Percentiles rank a stretch among this genome's conserved stretches.
phyloP scores from a whole-genome alignment of 768 basidiomycete genomes.

The Artomyces pyxidatus region DNA sequence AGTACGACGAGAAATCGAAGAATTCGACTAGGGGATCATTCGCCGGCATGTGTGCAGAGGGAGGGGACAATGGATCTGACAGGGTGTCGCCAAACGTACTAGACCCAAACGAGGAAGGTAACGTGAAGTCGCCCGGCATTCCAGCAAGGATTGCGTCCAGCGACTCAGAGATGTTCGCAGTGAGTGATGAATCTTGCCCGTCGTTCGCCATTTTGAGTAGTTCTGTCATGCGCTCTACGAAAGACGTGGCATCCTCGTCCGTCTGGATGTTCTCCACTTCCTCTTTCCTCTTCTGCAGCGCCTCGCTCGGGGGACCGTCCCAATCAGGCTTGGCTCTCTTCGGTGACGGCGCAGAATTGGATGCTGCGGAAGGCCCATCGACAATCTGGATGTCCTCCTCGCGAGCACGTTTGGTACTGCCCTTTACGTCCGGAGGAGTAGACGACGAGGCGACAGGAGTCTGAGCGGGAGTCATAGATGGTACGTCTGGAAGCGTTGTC shows the following conservation, averaged over 20 bases:
- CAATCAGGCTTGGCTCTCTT: slow-evolving; percentile 68
- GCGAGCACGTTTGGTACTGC: slow-evolving; percentile 40
- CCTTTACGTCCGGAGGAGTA: slow-evolving; percentile 15
- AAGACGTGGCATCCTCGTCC: slow-evolving; percentile 54
- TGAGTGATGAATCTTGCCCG: slow-evolving; percentile 29
- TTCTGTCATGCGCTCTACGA: slow-evolving; percentile 59
- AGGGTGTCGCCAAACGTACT: slow-evolving; percentile 18
- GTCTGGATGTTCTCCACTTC: slow-evolving; percentile 38
- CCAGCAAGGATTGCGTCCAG: slow-evolving; percentile 59
- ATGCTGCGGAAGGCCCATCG: slow-evolving; percentile 14
- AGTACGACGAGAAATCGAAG: slow-evolving; percentile 59
- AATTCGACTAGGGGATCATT: slow-evolving; percentile 50
- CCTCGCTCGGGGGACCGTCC: slow-evolving; percentile 48
- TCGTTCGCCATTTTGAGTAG: slow-evolving; percentile 47
- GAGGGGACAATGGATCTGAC: slow-evolving; percentile 17
- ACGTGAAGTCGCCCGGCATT: slow-evolving; percentile 30
- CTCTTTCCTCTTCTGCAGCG: slow-evolving; percentile 24
- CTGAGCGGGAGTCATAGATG: slow-evolving; percentile 8
- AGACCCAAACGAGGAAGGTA: slow-evolving; percentile 18
- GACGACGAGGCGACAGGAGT: slow-evolving; percentile 7
- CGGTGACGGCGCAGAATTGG: slow-evolving; percentile 62
- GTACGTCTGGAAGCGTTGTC: slow-evolving; percentile 11
- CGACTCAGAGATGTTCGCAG: slow-evolving; percentile 43
- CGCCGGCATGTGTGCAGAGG: slow-evolving; percentile 25
- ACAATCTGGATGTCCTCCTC: slow-evolving; percentile 33